A percentile compares a stretch with the other conserved stretches of the same genome.
Evolutionary conservation across 495 filamentous ascomycete genomes (phyloP).

Genomic region (Xylaria flabelliformis): DNA sequence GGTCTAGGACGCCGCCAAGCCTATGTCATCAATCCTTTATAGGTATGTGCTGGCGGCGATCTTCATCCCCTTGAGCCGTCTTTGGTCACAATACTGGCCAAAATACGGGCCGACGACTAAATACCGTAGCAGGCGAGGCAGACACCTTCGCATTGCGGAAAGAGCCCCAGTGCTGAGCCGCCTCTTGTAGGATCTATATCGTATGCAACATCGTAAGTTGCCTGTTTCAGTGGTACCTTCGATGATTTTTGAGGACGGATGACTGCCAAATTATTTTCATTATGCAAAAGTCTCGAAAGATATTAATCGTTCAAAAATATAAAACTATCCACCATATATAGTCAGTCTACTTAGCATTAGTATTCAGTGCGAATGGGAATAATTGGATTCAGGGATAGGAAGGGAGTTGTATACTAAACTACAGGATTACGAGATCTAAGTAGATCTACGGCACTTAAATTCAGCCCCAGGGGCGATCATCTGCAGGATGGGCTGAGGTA

Average conservation of each 20-base stretch:
- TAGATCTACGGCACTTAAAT: background rate
- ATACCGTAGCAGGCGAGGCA: too few relatives aligned
- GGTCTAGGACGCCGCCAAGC: background rate
- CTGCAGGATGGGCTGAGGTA: too few relatives aligned
- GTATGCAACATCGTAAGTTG: background rate
- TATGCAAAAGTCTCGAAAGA: too few relatives aligned
- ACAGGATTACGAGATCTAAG: too few relatives aligned
- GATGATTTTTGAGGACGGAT: background rate
- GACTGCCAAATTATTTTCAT: too few relatives aligned
- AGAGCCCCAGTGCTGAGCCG: background rate
- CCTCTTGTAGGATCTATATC: background rate
- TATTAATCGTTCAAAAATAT: too few relatives aligned
- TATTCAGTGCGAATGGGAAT: background rate
- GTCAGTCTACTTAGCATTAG: background rate
- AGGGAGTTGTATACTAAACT: too few relatives aligned
- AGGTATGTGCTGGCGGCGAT: slow-evolving; percentile 6
- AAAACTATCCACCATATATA: background rate
- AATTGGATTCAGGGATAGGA: too few relatives aligned
- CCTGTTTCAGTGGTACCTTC: background rate
- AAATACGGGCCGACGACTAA: background rate
- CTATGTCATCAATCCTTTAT: background rate
- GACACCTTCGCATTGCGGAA: too few relatives aligned
- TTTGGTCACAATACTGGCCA: background rate
- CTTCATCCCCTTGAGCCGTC: slow-evolving; percentile 6
- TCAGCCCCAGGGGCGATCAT: background rate